A percentile compares a stretch with the other conserved stretches of the same genome.
These are phyloP conservation scores for Clonostachys rhizophaga DNA, from an alignment of 2,329 filamentous ascomycete genomes.

Conservation along the genomic window DNA sequence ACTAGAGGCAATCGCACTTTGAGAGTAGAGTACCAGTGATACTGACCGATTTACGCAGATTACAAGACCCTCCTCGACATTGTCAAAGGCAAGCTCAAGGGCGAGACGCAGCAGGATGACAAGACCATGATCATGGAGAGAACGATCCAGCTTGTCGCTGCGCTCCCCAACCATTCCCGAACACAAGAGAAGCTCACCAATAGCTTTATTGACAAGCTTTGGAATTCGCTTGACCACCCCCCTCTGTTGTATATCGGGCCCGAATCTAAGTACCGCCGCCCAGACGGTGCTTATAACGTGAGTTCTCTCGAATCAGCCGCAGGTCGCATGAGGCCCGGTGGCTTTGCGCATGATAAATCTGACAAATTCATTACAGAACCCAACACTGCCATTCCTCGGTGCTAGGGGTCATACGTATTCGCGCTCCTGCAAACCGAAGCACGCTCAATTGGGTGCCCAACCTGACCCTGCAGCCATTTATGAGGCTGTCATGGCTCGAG, in stretches of 20 bases:
- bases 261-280: slow-evolving; percentile 59
- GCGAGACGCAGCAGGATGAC: slow-evolving; percentile 62
- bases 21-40: not conserved
- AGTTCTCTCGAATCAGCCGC: slow-evolving; percentile 5
- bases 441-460: slow-evolving; percentile 55
- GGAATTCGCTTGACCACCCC: slow-evolving; percentile 69
- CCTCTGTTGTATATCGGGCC: slow-evolving; percentile 61
- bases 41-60: slow-evolving; percentile 32
- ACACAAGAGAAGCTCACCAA: slow-evolving; percentile 60
- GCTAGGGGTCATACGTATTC: slow-evolving; percentile 65
- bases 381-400: slow-evolving; percentile 59
- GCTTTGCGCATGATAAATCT: not conserved
- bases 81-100: slow-evolving; percentile 57
- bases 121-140: slow-evolving; percentile 75
- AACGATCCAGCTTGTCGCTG: slow-evolving; percentile 65
- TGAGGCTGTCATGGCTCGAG: slow-evolving; percentile 53
- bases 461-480: slow-evolving; percentile 64
- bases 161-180: slow-evolving; percentile 57
- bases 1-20: not conserved
- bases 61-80: slow-evolving; percentile 58
- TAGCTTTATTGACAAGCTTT: slow-evolving; percentile 63
- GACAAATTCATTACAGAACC: slow-evolving; percentile 39
- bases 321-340: no score
- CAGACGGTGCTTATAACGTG: slow-evolving; percentile 67
- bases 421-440: slow-evolving; percentile 55